These are phyloP conservation scores for Pleurotus pulmonarius DNA, from an alignment of 768 basidiomycete genomes.

Conservation along the genomic window DNA sequence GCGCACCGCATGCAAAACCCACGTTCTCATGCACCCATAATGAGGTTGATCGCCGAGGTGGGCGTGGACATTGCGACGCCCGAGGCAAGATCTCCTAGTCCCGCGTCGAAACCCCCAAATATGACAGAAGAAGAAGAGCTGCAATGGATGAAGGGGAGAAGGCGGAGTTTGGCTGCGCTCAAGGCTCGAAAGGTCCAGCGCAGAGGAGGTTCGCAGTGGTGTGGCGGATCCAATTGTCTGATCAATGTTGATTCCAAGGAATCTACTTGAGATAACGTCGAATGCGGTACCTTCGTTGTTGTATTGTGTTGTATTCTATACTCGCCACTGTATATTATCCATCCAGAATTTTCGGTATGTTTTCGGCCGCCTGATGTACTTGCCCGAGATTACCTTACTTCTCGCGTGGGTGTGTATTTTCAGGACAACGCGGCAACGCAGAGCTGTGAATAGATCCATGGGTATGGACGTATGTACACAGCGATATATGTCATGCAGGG, in stretches of 20 bases:
- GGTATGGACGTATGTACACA: not conserved
- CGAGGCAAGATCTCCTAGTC: not conserved
- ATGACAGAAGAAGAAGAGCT: slow-evolving; percentile 6
- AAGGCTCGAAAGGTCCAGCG: slow-evolving; percentile 3
- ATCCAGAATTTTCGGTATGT: not conserved
- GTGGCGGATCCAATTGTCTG: not conserved
- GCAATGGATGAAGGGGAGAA: not conserved
- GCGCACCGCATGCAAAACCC: slow-evolving; percentile 9
- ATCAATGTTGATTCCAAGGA: not conserved
- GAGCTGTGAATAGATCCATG: slow-evolving; percentile 2
- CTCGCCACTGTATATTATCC: too few species aligned
- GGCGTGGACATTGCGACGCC: slow-evolving; percentile 6
- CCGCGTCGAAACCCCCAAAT: not conserved
- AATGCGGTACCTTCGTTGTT: not conserved
- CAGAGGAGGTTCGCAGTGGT: slow-evolving; percentile 4
- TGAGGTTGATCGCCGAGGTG: not conserved
- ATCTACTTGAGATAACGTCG: not conserved
- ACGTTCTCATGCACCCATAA: slow-evolving; percentile 5
- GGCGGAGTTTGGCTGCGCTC: not conserved
- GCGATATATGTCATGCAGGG: not conserved
- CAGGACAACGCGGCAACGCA: not conserved
- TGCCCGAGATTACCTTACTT: not conserved
- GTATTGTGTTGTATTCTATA: not conserved
- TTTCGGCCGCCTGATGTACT: not conserved
- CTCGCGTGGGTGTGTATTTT: slow-evolving; percentile 3